Conservation (phyloP, 2,329 filamentous ascomycete species). For the Trematosphaeria pertusa region DNA sequence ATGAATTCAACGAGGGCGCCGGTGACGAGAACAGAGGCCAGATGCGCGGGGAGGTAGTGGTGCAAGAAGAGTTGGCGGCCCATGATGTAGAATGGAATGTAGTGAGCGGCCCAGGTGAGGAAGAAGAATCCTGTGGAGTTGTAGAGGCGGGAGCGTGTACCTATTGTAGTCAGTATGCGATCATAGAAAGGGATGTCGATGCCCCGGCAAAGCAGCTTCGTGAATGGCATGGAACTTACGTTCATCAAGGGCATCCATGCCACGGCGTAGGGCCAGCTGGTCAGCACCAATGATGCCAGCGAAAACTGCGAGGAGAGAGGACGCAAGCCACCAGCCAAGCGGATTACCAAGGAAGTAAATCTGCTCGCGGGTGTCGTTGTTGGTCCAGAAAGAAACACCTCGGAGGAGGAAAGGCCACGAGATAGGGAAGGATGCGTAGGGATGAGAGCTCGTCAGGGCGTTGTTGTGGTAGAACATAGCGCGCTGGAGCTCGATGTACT, state of each 20-base stretch:
- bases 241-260: constrained; percentile 89
- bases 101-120: constrained; percentile 96
- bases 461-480: constrained; percentile 99
- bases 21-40: constrained; percentile 88
- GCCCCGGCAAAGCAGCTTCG: no score
- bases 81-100: constrained; percentile 98
- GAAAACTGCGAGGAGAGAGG: constrained; percentile 90
- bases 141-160: constrained; percentile 91
- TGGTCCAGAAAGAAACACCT: constrained; percentile 99
- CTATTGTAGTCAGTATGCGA: constrained; percentile 55
- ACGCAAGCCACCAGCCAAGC: constrained; percentile 95
- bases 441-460: constrained; percentile 94
- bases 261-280: constrained; percentile 89
- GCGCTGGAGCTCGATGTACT: constrained; percentile 95
- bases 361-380: constrained; percentile 91
- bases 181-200: background rate
- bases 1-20: constrained; percentile 94
- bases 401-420: constrained; percentile 98
- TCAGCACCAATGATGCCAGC: constrained; percentile 91
- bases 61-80: constrained; percentile 97
- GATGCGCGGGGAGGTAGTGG: constrained; percentile 93
- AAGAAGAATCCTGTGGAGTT: constrained; percentile 99
- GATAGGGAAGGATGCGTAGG: constrained; percentile 92
- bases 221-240: constrained; percentile 69
- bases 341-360: constrained; percentile 99